Evolutionary conservation across 2,329 filamentous ascomycete species (phyloP).

Genomic region (Apiospora hydei): DNA sequence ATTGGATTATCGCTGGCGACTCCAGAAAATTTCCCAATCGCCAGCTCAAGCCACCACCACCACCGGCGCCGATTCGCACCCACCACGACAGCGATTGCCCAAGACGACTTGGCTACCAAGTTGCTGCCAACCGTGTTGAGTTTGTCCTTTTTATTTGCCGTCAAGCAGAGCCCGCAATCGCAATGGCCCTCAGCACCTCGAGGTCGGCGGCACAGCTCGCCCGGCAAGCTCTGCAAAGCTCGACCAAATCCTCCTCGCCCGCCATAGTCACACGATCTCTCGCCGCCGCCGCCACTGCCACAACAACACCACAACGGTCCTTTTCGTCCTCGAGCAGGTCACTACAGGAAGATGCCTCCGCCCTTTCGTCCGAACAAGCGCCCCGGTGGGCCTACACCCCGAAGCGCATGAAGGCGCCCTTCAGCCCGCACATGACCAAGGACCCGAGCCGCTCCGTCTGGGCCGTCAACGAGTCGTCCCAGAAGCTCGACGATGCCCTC

Average conservation of each 20-base stretch:
- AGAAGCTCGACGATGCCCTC: conserved; percentile 79
- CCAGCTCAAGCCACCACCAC: conserved; percentile 1
- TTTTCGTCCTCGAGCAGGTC: conserved; percentile 37
- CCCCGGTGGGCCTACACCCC: conserved; percentile 79
- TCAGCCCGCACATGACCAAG: conserved; percentile 67
- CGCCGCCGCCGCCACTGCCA: background rate
- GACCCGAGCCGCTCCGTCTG: conserved; percentile 62
- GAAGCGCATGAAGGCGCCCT: conserved; percentile 71
- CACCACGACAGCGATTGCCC: background rate
- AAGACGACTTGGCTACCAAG: background rate
- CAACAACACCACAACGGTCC: conserved; percentile 25
- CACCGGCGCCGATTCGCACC: conserved; percentile 3
- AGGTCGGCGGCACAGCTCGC: conserved; percentile 43
- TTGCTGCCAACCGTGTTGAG: background rate
- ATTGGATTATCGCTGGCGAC: conserved; percentile 14
- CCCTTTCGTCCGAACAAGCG: conserved; percentile 27
- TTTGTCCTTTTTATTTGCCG: background rate
- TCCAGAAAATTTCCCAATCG: conserved; percentile 29
- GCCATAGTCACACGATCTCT: conserved; percentile 23
- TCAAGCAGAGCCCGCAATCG: background rate
- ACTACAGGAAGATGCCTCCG: conserved; percentile 26
- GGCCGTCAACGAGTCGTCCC: conserved; percentile 78
- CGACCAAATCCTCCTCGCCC: background rate
- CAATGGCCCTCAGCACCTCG: conserved; percentile 46
- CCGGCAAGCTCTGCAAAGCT: conserved; percentile 39